phyloP scores from a whole-genome alignment of 2,329 filamentous ascomycete genomes.

The Metarhizium guizhouense region DNA sequence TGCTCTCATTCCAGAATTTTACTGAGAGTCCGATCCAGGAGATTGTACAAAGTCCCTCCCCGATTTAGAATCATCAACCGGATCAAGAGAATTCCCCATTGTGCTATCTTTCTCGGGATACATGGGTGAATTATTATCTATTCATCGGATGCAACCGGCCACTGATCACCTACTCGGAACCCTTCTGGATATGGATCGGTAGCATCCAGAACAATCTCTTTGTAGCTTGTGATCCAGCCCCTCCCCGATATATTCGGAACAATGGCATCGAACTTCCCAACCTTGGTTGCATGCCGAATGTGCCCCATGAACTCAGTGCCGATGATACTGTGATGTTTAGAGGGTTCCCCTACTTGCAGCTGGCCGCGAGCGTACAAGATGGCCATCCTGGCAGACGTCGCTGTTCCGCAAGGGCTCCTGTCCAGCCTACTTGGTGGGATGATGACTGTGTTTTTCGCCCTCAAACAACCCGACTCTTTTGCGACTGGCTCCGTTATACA shows the following conservation, averaged over 20 bases:
- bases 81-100: too few relatives aligned
- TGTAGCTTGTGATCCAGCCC: slow-evolving; percentile 36
- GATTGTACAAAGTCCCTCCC: too few relatives aligned
- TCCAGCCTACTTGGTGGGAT: slow-evolving; percentile 37
- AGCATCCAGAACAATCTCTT: slow-evolving; percentile 32
- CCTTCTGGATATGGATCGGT: slow-evolving; percentile 33
- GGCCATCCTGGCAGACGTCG: slow-evolving; percentile 33
- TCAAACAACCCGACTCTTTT: slow-evolving; percentile 14
- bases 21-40: too few relatives aligned
- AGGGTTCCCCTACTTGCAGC: slow-evolving; percentile 25
- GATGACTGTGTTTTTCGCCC: slow-evolving; percentile 30
- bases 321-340: slow-evolving; percentile 18
- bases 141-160: not conserved
- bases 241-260: slow-evolving; percentile 31
- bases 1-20: too few relatives aligned
- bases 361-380: slow-evolving; percentile 31
- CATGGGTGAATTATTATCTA: too few relatives aligned
- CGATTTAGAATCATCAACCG: too few relatives aligned
- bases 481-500: slow-evolving; percentile 28
- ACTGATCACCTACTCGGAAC: slow-evolving; percentile 11
- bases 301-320: too few relatives aligned
- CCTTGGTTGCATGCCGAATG: slow-evolving; percentile 26
- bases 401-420: slow-evolving; percentile 36
- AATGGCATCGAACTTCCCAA: slow-evolving; percentile 30
- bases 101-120: too few relatives aligned